Conservation (phyloP, 2,329 filamentous ascomycete genomes). For the Rhynchosporium secalis region DNA sequence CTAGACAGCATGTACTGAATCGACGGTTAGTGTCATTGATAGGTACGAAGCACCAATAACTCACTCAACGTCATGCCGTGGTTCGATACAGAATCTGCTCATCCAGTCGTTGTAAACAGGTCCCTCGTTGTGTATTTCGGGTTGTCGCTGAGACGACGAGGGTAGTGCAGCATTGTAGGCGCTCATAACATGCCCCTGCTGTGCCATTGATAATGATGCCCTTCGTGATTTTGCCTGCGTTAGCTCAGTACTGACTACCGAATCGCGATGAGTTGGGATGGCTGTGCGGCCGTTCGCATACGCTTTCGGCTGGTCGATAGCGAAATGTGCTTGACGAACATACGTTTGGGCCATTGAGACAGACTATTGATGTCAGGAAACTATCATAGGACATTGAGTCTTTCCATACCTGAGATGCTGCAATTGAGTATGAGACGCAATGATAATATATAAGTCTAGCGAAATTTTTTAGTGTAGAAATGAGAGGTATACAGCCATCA, state of each 20-base stretch:
- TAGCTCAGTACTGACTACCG: slow-evolving; percentile 9
- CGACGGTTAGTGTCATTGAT: background rate
- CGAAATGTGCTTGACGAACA: background rate
- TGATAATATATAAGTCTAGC: background rate
- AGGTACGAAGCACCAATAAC: background rate
- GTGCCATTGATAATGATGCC: background rate
- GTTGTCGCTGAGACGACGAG: background rate
- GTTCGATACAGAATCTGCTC: slow-evolving; percentile 44
- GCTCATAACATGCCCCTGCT: slow-evolving; percentile 1
- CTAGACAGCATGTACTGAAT: slow-evolving; percentile 41
- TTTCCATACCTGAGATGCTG: too few species aligned
- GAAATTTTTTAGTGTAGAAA: background rate
- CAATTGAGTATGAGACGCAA: background rate
- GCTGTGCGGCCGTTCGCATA: slow-evolving; percentile 1
- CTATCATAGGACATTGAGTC: too few species aligned
- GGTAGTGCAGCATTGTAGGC: slow-evolving; percentile 8
- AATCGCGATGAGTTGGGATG: slow-evolving; percentile 21
- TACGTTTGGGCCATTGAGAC: background rate
- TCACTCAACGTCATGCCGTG: slow-evolving; percentile 31
- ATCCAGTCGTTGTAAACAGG: slow-evolving; percentile 35
- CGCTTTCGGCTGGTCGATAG: background rate
- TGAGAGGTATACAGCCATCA: background rate
- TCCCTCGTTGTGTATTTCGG: slow-evolving; percentile 3
- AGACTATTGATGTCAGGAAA: background rate
- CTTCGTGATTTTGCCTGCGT: background rate